Base-by-base conservation (phyloP, 148 eudicot species). In the Heliosperma pusillum region DNA sequence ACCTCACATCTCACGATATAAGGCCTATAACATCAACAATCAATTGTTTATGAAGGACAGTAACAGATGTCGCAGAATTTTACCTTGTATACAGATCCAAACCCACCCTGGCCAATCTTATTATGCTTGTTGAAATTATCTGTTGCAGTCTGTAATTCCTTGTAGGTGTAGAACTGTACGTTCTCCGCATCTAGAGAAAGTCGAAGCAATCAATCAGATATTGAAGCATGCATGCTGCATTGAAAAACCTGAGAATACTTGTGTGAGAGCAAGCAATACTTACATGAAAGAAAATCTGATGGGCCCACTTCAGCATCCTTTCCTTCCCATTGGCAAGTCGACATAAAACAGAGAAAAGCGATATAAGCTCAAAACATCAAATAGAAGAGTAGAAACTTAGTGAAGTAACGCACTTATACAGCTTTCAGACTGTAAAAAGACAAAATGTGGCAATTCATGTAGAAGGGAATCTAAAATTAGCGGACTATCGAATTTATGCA, bases 11-110 rank as follows among this genome's bases (percentile, higher is more conserved):
- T n/a, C n/a, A n/a, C n/a, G n/a, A n/a, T 36, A 33, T 33, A 33
- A 33, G 36, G 36, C 36, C 5, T 33, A 33, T 33, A 17, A 29
- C 40, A 63, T 63, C 9, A 13, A 42, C 68, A 64, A 17, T 64
- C 44, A 64, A 11, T 4, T 29, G 44, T 10, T 2, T 15, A 53
- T 75, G 50, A 44, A 36, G 36, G 44, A 42, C 11, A n/a, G 30
- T 66, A 10, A 55, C 1, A 33, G 26, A 21, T 17, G 20, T 56
- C 36, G 58, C 11, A 66, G 42, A 27, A 29, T 74, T 21, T 76
- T 81, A 91, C 98, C 98, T 91, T 93, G 78, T 83, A 93, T 60
- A 93, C 98, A 16, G 86, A 83, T 83, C 98, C 98, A 77, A 86
- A 93, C 63, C 98, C 98, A 50, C 98, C 98, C 72, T 83, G 81